These are phyloP conservation scores for Sporothrix brunneoviolacea DNA, from an alignment of 2,329 filamentous ascomycete species.

Conservation along the genomic window DNA sequence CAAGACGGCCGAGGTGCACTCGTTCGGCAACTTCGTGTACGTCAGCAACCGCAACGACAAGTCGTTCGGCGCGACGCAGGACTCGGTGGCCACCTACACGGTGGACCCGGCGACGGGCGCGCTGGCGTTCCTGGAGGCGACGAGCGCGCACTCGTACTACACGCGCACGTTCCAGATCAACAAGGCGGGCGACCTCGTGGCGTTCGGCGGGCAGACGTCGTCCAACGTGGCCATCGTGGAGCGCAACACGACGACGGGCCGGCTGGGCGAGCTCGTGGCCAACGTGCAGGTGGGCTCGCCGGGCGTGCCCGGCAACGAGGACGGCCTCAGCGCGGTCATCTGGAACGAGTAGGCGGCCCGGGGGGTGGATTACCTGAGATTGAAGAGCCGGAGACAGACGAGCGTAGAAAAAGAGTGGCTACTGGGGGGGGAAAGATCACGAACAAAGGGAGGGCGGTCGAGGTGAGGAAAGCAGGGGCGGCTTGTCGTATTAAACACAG, in stretches of 20 bases:
- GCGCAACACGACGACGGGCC: constrained; percentile 48
- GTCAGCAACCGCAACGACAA: constrained; percentile 57
- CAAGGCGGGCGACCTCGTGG: constrained; percentile 50
- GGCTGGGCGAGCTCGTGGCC: constrained; percentile 42
- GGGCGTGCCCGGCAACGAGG: constrained; percentile 36
- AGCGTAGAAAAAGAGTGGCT: too few species aligned
- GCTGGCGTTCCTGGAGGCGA: constrained; percentile 46
- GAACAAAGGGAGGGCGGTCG: too few species aligned
- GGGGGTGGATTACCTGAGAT: too few species aligned
- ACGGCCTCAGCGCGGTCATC: constrained; percentile 41
- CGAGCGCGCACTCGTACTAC: constrained; percentile 50
- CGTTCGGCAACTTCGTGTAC: constrained; percentile 50
- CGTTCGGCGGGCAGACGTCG: constrained; percentile 56
- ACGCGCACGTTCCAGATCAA: constrained; percentile 60
- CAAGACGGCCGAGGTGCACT: constrained; percentile 49
- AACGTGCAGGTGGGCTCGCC: constrained; percentile 33
- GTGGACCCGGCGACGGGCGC: constrained; percentile 40
- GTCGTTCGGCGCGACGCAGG: constrained; percentile 46
- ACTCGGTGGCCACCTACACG: constrained; percentile 49
- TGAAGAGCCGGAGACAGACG: too few species aligned
- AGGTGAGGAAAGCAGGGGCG: too few species aligned
- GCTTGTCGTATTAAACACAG: too few species aligned
- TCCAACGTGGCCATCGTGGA: constrained; percentile 51
- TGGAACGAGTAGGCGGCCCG: constrained; percentile 35
- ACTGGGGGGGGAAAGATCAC: too few species aligned